Base-by-base conservation (phyloP, 176 grass and related monocot genomes). In the Areca catechu region DNA sequence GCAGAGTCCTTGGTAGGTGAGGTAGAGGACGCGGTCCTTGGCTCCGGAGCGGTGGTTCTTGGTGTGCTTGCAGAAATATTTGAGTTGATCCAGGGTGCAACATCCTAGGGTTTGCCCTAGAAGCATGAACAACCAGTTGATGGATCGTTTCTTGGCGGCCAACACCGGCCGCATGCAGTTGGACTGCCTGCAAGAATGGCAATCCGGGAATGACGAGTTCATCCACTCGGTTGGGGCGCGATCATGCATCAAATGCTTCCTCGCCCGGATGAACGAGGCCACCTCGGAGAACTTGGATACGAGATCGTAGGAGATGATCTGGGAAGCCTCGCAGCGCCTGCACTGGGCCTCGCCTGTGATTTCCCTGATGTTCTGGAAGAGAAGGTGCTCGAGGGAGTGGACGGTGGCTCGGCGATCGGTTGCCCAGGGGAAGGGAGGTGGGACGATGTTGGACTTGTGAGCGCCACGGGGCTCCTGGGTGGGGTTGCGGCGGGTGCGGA, bases 111-210 rank as follows among this genome's bases (percentile, higher is more conserved):
- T 82, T 73, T 95, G 77, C 0, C 84, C 77, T 0, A 95, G 77
- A 5, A 95, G 37, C 51, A 95, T 66, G 78, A 95, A 88, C 3
- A 95, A 7, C 84, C 84, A 95, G 66, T 95, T 95, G 74, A 88
- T 88, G 15, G 73, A 19, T 15, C 16, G 18, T 71, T 88, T 88
- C 0, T 88, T 79, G 9, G 61, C 50, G 9, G 81, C 62, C 71
- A 95, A 74, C 58, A 67, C 77, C 0, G 81, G 89, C 34, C 63
- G 51, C 71, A 88, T 17, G 59, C 19, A 66, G 7, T 25, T 15
- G 1, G 14, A 0, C 50, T 58, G 16, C 9, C 62, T 54, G 43
- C 89, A 95, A 5, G 19, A 61, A 3, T 0, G 66, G 80, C 89
- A 88, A 30, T 71, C 62, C 1, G 62, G 74, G 2, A 85, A 67